A percentile compares a stretch with the other conserved stretches of the same genome.
phyloP scores from a whole-genome alignment of 257 asterid genomes.

The Solanum tacnaense region DNA sequence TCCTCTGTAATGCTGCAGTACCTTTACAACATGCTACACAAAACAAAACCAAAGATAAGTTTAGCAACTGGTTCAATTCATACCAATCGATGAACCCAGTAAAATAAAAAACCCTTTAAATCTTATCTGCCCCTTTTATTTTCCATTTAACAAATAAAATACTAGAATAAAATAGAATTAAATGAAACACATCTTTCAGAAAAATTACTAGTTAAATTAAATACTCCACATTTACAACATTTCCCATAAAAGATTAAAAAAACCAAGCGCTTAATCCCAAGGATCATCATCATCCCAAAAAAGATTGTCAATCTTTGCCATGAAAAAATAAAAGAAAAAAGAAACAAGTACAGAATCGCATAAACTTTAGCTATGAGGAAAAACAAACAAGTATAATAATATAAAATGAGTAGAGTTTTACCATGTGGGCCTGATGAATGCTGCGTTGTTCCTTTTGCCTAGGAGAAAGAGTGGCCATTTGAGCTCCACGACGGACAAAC shows the following conservation, averaged over 20 bases:
- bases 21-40: not conserved
- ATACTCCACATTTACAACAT: not conserved
- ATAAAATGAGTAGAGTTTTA: not conserved
- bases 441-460: not conserved
- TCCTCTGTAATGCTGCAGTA: not conserved
- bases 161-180: no score
- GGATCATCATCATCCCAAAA: not conserved
- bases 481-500: not conserved
- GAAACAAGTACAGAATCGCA: not conserved
- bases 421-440: not conserved
- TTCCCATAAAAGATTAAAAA: not conserved
- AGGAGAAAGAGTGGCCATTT: not conserved
- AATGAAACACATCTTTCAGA: not conserved
- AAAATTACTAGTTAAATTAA: not conserved
- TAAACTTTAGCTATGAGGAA: not conserved
- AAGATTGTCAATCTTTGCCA: not conserved
- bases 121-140: not conserved
- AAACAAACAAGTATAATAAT: not conserved
- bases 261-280: not conserved
- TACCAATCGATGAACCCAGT: not conserved
- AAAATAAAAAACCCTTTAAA: not conserved
- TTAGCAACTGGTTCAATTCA: not conserved
- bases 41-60: not conserved
- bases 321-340: not conserved
- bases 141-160: no score